Percentiles rank a stretch among this genome's conserved stretches.
Evolutionary conservation across 306 rosid species (phyloP).

Genomic region (Myrica gale): DNA sequence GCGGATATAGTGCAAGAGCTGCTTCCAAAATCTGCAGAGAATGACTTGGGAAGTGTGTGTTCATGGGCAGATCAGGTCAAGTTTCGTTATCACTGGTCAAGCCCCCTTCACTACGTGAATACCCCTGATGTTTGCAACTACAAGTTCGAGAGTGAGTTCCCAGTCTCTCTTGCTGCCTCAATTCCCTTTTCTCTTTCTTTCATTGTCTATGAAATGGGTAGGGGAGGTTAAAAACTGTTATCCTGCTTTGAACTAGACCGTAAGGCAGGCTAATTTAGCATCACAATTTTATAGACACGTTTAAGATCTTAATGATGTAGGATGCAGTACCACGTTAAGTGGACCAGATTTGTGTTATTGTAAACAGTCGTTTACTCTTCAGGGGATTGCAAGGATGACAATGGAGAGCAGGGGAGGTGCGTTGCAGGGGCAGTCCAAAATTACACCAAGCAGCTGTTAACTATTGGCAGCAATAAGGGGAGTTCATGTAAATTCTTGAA

Average conservation of each 20-base stretch:
- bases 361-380: constrained; percentile 15
- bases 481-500: constrained; percentile 33
- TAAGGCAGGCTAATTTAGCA: not conserved
- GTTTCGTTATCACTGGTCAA: constrained; percentile 59
- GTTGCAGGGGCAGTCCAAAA: constrained; percentile 69
- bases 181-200: not conserved
- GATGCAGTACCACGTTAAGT: no score
- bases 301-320: no score
- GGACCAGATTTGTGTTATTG: no score
- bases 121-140: constrained; percentile 74
- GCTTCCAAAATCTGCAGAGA: constrained; percentile 52
- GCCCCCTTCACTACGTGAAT: constrained; percentile 69
- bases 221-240: not conserved
- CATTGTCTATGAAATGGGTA: not conserved
- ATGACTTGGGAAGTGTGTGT: constrained; percentile 58
- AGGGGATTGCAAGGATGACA: constrained; percentile 82
- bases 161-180: not conserved
- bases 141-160: constrained; percentile 43
- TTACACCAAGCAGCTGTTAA: constrained; percentile 70
- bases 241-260: not conserved
- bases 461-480: constrained; percentile 26
- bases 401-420: constrained; percentile 54
- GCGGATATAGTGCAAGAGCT: constrained; percentile 59
- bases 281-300: not conserved
- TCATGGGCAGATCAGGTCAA: constrained; percentile 72